These are phyloP conservation scores for Botryotinia globosa DNA, from an alignment of 2,329 filamentous ascomycete genomes.

Conservation along the genomic window DNA sequence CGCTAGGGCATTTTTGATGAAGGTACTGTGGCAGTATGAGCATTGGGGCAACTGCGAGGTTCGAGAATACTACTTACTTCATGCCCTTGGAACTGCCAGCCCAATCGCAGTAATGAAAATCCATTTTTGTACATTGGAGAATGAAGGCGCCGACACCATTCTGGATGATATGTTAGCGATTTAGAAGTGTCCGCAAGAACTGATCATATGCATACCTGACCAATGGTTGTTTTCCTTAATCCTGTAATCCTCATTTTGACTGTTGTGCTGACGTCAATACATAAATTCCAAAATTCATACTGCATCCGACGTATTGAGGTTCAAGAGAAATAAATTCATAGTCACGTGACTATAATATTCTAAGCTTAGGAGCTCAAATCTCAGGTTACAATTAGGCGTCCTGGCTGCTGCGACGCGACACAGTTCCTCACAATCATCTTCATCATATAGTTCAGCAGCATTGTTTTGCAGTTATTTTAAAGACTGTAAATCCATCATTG, in stretches of 20 bases:
- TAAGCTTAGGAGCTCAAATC: constrained; percentile 18
- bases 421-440: neutral
- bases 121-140: constrained; percentile 91
- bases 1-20: constrained; percentile 74
- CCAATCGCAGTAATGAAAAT: constrained; percentile 97
- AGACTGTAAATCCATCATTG: neutral
- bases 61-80: constrained; percentile 61
- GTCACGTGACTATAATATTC: neutral
- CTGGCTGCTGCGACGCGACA: constrained; percentile 15
- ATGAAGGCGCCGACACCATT: constrained; percentile 97
- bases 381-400: neutral
- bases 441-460: constrained; percentile 9
- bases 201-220: constrained; percentile 46
- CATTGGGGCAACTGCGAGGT: neutral
- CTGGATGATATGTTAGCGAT: constrained; percentile 47
- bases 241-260: constrained; percentile 52
- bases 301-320: neutral
- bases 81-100: constrained; percentile 90
- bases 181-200: neutral
- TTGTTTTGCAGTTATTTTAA: neutral
- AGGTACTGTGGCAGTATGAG: constrained; percentile 54
- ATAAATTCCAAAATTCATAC: neutral
- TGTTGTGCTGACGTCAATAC: constrained; percentile 11
- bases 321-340: neutral
- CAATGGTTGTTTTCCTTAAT: constrained; percentile 50